These are phyloP conservation scores for Trichophyton schoenleinii DNA, from an alignment of 2,329 filamentous ascomycete genomes.

Conservation along the genomic window DNA sequence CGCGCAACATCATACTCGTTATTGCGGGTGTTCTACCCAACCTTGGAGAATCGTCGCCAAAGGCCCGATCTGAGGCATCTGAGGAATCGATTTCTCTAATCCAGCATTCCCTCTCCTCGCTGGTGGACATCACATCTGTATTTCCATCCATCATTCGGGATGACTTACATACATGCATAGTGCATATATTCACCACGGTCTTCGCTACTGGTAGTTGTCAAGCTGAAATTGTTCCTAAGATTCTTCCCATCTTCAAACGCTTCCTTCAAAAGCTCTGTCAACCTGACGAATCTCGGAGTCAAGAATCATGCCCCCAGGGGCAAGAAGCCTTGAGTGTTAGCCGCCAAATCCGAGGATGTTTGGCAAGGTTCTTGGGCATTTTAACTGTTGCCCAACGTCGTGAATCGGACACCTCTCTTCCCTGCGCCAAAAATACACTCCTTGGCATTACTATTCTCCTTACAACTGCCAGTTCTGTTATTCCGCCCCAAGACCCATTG, in stretches of 20 bases:
- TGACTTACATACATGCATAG: slow-evolving; percentile 87
- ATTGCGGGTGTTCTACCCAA: slow-evolving; percentile 79
- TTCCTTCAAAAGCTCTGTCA: slow-evolving; percentile 63
- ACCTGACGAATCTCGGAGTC: slow-evolving; percentile 10
- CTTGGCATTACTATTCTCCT: slow-evolving; percentile 81
- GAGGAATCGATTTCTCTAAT: slow-evolving; percentile 78
- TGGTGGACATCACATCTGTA: slow-evolving; percentile 88
- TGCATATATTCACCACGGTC: slow-evolving; percentile 92
- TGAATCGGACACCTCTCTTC: slow-evolving; percentile 57
- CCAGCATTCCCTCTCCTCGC: slow-evolving; percentile 65
- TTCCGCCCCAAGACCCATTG: slow-evolving; percentile 63
- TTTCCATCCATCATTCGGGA: slow-evolving; percentile 95
- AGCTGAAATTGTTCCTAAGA: slow-evolving; percentile 74
- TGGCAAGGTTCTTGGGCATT: slow-evolving; percentile 71
- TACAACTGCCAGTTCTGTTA: slow-evolving; percentile 61
- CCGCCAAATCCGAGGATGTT: slow-evolving; percentile 67
- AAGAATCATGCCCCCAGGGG: slow-evolving; percentile 26
- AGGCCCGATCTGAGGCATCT: slow-evolving; percentile 63
- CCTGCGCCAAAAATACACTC: slow-evolving; percentile 86
- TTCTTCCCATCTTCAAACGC: slow-evolving; percentile 79
- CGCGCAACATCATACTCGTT: slow-evolving; percentile 87
- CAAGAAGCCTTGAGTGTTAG: slow-evolving; percentile 38
- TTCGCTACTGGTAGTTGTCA: slow-evolving; percentile 80
- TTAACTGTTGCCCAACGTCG: slow-evolving; percentile 38
- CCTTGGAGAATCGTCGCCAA: slow-evolving; percentile 40